Percentiles rank a stretch among this genome's conserved stretches.
Conservation (phyloP, 2,329 filamentous ascomycete genomes). For the Zymoseptoria pseudotritici region DNA sequence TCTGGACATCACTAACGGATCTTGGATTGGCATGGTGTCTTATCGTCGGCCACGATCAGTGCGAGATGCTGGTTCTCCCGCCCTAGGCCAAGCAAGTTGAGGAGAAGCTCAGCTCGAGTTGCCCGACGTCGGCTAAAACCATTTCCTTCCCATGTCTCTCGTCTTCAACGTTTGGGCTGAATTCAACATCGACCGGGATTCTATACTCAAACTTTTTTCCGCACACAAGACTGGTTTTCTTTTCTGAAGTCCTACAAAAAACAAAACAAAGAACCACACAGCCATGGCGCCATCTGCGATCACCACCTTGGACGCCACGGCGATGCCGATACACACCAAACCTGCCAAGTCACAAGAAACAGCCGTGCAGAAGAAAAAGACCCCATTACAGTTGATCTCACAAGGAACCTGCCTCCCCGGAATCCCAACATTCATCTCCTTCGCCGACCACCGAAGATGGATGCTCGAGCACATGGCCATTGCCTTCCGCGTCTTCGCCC, state of each 20-base stretch:
- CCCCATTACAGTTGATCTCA: conserved; percentile 34
- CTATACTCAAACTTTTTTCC: neutral
- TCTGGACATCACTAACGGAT: no score
- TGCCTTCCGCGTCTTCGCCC: conserved; percentile 61
- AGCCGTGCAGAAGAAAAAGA: conserved; percentile 22
- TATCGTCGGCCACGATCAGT: neutral
- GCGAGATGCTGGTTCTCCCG: no score
- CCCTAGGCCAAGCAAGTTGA: neutral
- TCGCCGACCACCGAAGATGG: conserved; percentile 54
- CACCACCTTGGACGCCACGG: conserved; percentile 7
- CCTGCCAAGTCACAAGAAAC: neutral
- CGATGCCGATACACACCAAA: conserved; percentile 10
- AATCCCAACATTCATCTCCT: conserved; percentile 50
- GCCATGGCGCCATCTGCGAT: conserved; percentile 28
- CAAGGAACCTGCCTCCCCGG: conserved; percentile 43
- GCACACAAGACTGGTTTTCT: neutral
- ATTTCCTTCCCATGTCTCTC: no score
- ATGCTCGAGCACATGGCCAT: conserved; percentile 57
- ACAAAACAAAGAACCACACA: neutral
- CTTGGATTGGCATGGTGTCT: neutral
- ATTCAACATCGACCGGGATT: neutral
- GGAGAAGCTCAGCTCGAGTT: conserved; percentile 1
- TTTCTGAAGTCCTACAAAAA: neutral
- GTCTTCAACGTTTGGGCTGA: neutral
- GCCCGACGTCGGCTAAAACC: conserved; percentile 1